Conservation (phyloP, 805 yeast genomes). For the Candida adriatica region DNA sequence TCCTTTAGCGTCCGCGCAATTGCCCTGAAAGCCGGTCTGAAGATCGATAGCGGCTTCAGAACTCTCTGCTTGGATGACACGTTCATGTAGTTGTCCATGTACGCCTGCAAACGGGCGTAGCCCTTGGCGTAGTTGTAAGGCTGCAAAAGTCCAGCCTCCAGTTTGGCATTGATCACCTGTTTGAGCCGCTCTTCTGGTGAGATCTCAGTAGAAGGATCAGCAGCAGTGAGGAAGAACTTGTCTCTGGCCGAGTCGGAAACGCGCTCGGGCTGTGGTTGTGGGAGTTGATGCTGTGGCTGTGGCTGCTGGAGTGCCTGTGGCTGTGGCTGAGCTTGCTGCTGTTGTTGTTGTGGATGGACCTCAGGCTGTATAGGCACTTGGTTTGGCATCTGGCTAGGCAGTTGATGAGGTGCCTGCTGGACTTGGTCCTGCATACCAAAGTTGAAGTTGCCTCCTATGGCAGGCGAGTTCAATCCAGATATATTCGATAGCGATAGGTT, state of each 20-base stretch:
- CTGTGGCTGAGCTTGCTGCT: conserved; percentile 6
- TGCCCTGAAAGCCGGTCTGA: conserved; percentile 90
- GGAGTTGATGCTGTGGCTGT: conserved; percentile 8
- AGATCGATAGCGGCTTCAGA: conserved; percentile 74
- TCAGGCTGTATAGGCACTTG: conserved; percentile 7
- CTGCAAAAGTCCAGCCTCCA: conserved; percentile 86
- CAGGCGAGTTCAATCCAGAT: conserved; percentile 20
- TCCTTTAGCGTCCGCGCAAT: conserved; percentile 87
- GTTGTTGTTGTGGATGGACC: conserved; percentile 8
- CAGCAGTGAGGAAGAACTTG: conserved; percentile 91
- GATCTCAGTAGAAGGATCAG: conserved; percentile 91
- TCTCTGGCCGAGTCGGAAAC: conserved; percentile 73
- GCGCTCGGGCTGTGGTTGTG: conserved; percentile 14
- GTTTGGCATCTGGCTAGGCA: conserved; percentile 5
- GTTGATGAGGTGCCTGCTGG: conserved; percentile 5
- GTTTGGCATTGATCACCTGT: conserved; percentile 88
- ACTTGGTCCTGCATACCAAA: conserved; percentile 5
- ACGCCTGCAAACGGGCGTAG: conserved; percentile 79
- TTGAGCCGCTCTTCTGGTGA: conserved; percentile 91
- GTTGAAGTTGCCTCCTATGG: conserved; percentile 11
- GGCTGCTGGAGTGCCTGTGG: conserved; percentile 9
- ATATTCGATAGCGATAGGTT: conserved; percentile 21
- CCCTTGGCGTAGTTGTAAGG: conserved; percentile 95
- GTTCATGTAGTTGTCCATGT: conserved; percentile 92
- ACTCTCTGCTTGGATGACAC: conserved; percentile 77